Evolutionary conservation across 2,329 filamentous ascomycete species (phyloP), one percentile per base, ranked within the genome.

Genomic region (Epichloe festucae): DNA sequence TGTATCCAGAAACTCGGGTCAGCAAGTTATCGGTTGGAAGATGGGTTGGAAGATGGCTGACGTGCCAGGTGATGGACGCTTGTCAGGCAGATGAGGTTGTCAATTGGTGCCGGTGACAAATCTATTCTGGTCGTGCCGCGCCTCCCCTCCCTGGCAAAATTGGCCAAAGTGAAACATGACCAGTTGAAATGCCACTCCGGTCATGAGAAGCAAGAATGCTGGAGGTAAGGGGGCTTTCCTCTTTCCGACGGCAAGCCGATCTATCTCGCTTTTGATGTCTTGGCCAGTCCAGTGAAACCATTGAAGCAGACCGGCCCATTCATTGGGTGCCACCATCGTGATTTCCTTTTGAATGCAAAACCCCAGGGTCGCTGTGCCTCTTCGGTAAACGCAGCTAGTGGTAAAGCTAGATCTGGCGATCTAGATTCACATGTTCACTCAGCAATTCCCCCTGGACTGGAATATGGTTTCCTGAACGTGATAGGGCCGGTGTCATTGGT

Each of bases 181-280:
- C 48, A 49, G 14, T 49, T 41, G 40, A n/a, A 49, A 35, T 11
- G 19, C 43, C 43, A 10, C 27, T 17, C 23, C 21, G 23, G 43
- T 46, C 21, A 14, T 19, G 27, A 23, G 15, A 12, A 34, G 43
- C 27, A 31, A 31, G 27, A 31, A 31, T 8, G 27, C 27, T 31
- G 3, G 27, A 31, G 27, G 7, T 7, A 31, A 31, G 27, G 27
- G 27, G 27, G 8, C 3, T 31, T 21, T 31, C 19, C 11, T 31
- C 10, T 49, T 43, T 50, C 40, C 48, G 40, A 49, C 48, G 48
- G 48, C 40, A 44, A 42, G 27, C n/a, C 17, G 41, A 38, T 43
- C 19, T 50, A 41, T 45, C 31, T 44, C 41, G 34, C 48, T 38
- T 6, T 19, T 38, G 5, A 43, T 49, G 40, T 49, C 40, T 44